Evolutionary conservation across 345 rosid genomes (phyloP), one percentile per base, ranked within the genome.

Genomic region (Citrus inodora): DNA sequence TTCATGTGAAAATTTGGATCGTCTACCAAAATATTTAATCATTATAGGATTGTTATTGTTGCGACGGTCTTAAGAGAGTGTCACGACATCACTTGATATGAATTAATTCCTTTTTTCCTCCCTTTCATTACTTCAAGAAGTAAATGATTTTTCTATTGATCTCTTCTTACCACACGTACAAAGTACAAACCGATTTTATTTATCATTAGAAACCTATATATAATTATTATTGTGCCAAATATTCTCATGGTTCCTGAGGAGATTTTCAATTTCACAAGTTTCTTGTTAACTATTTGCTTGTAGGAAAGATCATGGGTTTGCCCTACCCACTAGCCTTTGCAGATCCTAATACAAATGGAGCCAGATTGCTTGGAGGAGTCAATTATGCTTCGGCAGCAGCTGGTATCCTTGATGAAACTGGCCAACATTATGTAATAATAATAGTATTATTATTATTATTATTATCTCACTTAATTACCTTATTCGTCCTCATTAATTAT

Each of bases 321-420:
- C 86, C 94, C 3, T 81, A 88, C 62, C 97, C 95, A 59, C 86
- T 85, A 17, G 67, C 93, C 32, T 92, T 84, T 78, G 90, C 97
- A 4, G 89, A 93, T 84, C 94, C 97, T 21, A 82, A 75, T 68
- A 83, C 98, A 24, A 16, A 51, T 24, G 98, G 95, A 68, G 58
- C 35, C 17, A 87, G 85, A 83, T 46, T 92, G 24, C 88, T 94
- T 6, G 84, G 84, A 69, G 99, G 98, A 40, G 86, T 94, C 66
- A 92, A 96, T 80, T 90, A 91, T 61, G 97, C 99, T 7, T 94
- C 98, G 22, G 98, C 97, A 16, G 98, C 97, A 35, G 98, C 92
- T 3, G 99, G 99, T 32, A 91, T 96, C 66, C 97, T 96, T 33
- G 95, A 94, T 32, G 90, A 86, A 78, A 84, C 92, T 5, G 99